phyloP scores from a whole-genome alignment of 805 yeast species.

The Candida parachauliodes region DNA sequence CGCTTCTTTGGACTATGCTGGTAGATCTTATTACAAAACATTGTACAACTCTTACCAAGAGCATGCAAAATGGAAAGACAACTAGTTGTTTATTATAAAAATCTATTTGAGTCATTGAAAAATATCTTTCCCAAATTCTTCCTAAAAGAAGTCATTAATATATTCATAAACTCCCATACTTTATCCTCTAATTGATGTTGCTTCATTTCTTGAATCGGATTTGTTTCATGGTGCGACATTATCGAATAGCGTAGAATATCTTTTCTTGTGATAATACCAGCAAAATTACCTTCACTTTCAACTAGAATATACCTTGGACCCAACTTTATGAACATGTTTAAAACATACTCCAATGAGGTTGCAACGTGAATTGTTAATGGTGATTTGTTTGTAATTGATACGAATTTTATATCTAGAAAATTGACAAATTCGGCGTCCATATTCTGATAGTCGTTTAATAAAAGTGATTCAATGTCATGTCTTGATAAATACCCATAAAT shows the following conservation, averaged over 20 bases:
- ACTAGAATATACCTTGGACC: constrained; percentile 78
- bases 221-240: constrained; percentile 21
- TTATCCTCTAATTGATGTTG: constrained; percentile 25
- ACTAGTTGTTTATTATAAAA: constrained; percentile 22
- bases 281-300: constrained; percentile 51
- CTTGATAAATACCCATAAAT: constrained; percentile 47
- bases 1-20: constrained; percentile 62
- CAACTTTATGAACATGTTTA: constrained; percentile 67
- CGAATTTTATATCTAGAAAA: constrained; percentile 12
- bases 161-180: constrained; percentile 33
- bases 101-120: constrained; percentile 28
- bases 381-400: constrained; percentile 44
- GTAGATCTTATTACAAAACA: constrained; percentile 62
- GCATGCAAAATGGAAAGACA: constrained; percentile 79
- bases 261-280: constrained; percentile 81
- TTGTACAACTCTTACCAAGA: constrained; percentile 71
- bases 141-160: constrained; percentile 15
- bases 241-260: constrained; percentile 69
- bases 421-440: constrained; percentile 7
- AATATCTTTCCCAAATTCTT: constrained; percentile 28
- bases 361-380: constrained; percentile 57
- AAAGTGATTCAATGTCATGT: constrained; percentile 32
- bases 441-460: constrained; percentile 16
- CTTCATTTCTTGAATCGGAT: constrained; percentile 10
- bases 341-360: constrained; percentile 56